A percentile compares a stretch with the other conserved stretches of the same genome.
phyloP scores from a whole-genome alignment of 805 yeast genomes.

The Saturnispora saitoi region DNA sequence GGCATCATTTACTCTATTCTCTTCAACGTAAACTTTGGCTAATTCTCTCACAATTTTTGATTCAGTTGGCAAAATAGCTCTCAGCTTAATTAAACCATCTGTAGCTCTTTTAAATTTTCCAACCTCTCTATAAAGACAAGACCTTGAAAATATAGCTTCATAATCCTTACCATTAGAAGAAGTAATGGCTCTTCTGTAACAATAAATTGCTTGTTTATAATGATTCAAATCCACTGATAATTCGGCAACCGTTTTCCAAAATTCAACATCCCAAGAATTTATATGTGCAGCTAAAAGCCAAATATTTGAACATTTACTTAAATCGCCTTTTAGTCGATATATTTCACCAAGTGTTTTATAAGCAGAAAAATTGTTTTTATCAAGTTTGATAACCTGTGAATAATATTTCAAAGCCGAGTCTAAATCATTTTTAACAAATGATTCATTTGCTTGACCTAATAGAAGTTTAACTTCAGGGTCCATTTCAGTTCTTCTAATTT shows the following conservation, averaged over 20 bases:
- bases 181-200: conserved; percentile 59
- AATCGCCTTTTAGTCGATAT: conserved; percentile 54
- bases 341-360: conserved; percentile 86
- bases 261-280: conserved; percentile 63
- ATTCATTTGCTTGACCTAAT: conserved; percentile 69
- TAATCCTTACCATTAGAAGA: conserved; percentile 37
- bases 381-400: conserved; percentile 65
- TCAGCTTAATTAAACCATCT: conserved; percentile 59
- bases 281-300: conserved; percentile 80
- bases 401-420: conserved; percentile 51
- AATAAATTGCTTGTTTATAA: conserved; percentile 66
- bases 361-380: conserved; percentile 71
- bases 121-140: conserved; percentile 56
- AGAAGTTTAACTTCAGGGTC: conserved; percentile 67
- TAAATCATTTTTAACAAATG: conserved; percentile 59
- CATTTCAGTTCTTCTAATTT: conserved; percentile 36
- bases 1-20: conserved; percentile 62
- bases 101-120: conserved; percentile 64
- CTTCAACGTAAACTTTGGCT: conserved; percentile 44
- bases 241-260: conserved; percentile 74
- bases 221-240: conserved; percentile 58
- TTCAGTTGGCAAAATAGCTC: conserved; percentile 49
- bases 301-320: conserved; percentile 65
- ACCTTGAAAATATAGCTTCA: conserved; percentile 53
- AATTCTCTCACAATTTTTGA: conserved; percentile 51